A percentile compares a stretch with the other conserved stretches of the same genome.
These are phyloP conservation scores for Spongospora subterranea DNA, from an alignment of 208 protist species.

Conservation along the genomic window DNA sequence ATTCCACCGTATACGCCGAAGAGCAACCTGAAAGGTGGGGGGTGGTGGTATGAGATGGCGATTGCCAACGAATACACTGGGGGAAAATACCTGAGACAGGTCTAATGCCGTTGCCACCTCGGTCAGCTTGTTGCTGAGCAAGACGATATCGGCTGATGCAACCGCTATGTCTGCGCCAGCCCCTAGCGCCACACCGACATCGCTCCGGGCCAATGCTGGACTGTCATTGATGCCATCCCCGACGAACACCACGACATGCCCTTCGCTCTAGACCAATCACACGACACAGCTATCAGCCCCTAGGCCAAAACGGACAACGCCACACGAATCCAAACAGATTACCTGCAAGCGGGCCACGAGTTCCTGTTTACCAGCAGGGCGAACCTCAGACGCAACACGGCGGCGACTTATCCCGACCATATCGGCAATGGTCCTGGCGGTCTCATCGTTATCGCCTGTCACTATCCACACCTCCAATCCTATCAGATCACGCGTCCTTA, in stretches of 20 bases:
- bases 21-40: slow-evolving; percentile 69
- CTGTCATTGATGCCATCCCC: slow-evolving; percentile 73
- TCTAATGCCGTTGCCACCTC: slow-evolving; percentile 79
- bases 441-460: slow-evolving; percentile 64
- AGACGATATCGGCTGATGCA: slow-evolving; percentile 81
- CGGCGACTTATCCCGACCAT: background rate
- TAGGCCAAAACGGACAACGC: too few relatives aligned
- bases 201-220: slow-evolving; percentile 75
- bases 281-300: too few relatives aligned
- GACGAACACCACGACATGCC: slow-evolving; percentile 66
- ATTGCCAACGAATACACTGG: too few relatives aligned
- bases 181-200: slow-evolving; percentile 87
- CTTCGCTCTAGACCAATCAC: background rate
- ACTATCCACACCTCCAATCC: slow-evolving; percentile 1
- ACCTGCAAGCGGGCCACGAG: slow-evolving; percentile 39
- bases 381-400: slow-evolving; percentile 54
- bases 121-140: slow-evolving; percentile 70
- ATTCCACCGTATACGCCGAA: slow-evolving; percentile 81
- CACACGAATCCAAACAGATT: too few relatives aligned
- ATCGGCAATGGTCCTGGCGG: slow-evolving; percentile 26
- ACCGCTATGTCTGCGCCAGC: slow-evolving; percentile 83
- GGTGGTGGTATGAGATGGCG: background rate
- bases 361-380: slow-evolving; percentile 62
- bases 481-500: background rate
- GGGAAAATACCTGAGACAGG: slow-evolving; percentile 68